Evolutionary conservation across 2,329 filamentous ascomycete species (phyloP), one percentile per base, ranked within the genome.

Genomic region (Alternaria brassicae): DNA sequence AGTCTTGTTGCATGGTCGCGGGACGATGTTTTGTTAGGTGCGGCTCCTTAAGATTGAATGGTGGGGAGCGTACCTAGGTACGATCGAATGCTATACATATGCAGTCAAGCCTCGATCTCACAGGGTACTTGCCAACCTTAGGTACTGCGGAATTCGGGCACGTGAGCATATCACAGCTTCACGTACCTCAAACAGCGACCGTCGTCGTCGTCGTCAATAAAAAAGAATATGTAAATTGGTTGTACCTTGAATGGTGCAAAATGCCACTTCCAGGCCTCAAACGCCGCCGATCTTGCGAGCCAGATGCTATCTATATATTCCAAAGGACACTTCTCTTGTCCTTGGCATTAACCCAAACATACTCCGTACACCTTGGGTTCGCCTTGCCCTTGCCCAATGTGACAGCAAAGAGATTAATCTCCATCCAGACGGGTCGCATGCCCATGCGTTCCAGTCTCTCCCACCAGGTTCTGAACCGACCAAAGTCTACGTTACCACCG

Each of bases 381-480:
- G 65, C 67, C 62, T 75, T 74, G 3, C 49, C 17, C 6, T 58
- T 62, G 10, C 70, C 67, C 13, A 74, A 54, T 0, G 72, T 74
- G 30, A 75, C 68, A 13, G 72, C 70, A 58, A 75, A 70, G 1
- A 75, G 66, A 39, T 75, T 75, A 3, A 75, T 68, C 60, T 75
- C 73, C 57, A 75, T 71, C 73, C 73, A 75, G 12, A 68, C 68
- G 5, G 73, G 72, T 13, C 73, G 65, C 73, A 75, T 75, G 15
- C 73, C 73, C 73, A 75, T 73, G 19, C 60, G 65, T 63, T 75
- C 73, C 21, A 75, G 55, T 17, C 73, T 58, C 62, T 74, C 71
- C 73, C 73, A 75, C 73, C 73, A 75, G n/a, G 41, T 66, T 27
- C 65, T 57, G 54, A 74, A 74, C 21, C 71, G 63, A 8, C 57